These are phyloP conservation scores for Microcera coccophila DNA, from an alignment of 2,329 filamentous ascomycete genomes.

Conservation along the genomic window DNA sequence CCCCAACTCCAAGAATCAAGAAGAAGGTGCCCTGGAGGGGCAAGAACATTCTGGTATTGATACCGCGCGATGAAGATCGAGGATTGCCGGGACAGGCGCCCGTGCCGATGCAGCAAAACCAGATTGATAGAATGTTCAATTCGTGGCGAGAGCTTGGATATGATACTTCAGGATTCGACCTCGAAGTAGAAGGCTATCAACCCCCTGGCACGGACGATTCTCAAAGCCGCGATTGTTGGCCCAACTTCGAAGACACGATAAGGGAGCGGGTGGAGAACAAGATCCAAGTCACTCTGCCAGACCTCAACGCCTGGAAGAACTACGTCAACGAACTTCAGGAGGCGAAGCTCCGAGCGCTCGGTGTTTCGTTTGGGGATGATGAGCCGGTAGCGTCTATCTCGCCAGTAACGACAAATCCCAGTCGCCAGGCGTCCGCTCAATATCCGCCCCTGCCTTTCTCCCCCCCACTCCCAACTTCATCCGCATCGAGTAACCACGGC, in stretches of 20 bases:
- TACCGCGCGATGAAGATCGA: conserved; percentile 65
- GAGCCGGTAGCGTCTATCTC: conserved; percentile 66
- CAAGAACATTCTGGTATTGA: conserved; percentile 67
- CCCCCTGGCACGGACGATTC: conserved; percentile 42
- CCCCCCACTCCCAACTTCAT: conserved; percentile 75
- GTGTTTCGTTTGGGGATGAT: conserved; percentile 75
- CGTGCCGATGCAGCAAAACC: conserved; percentile 50
- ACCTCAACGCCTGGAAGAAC: conserved; percentile 65
- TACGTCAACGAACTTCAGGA: conserved; percentile 83
- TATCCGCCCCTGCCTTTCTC: conserved; percentile 77
- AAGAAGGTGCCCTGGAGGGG: conserved; percentile 73
- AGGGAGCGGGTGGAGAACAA: conserved; percentile 50
- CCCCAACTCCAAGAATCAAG: conserved; percentile 54
- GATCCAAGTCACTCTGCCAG: conserved; percentile 66
- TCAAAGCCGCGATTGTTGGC: conserved; percentile 68
- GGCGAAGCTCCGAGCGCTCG: conserved; percentile 86
- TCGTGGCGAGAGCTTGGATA: conserved; percentile 69
- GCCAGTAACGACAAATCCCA: conserved; percentile 58
- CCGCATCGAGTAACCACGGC: conserved; percentile 65
- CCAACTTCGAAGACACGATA: conserved; percentile 55
- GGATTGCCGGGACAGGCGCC: conserved; percentile 54
- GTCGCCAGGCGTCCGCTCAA: conserved; percentile 67
- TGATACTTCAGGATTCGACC: conserved; percentile 63
- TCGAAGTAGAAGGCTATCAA: conserved; percentile 46
- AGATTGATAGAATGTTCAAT: conserved; percentile 59